Evolutionary conservation across 2,329 filamentous ascomycete genomes (phyloP).

Genomic region (Camillea tinctor): DNA sequence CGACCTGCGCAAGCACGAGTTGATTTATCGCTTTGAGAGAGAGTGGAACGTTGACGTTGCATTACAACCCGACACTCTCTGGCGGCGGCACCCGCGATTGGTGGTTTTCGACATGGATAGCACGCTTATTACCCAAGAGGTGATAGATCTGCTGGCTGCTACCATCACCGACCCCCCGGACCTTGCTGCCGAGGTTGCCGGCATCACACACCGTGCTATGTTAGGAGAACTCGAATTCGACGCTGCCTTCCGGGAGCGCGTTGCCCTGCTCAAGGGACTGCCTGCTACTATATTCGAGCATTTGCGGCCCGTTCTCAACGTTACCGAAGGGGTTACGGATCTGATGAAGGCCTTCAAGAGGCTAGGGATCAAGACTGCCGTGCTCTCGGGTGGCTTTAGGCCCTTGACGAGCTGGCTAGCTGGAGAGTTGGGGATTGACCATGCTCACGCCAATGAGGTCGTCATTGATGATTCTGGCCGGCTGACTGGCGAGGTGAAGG

Average conservation of each 20-base stretch:
- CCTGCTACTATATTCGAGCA: constrained; percentile 75
- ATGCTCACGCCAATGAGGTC: constrained; percentile 86
- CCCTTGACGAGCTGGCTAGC: constrained; percentile 88
- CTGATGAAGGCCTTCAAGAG: constrained; percentile 72
- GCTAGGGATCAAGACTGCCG: constrained; percentile 82
- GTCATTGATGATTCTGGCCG: constrained; percentile 57
- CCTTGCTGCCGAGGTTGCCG: constrained; percentile 77
- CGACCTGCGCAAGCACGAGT: constrained; percentile 76
- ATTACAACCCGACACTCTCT: constrained; percentile 71
- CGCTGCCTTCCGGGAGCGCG: constrained; percentile 75
- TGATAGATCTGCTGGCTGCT: constrained; percentile 91
- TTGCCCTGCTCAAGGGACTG: constrained; percentile 77
- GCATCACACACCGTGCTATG: constrained; percentile 93
- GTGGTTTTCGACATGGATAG: constrained; percentile 99
- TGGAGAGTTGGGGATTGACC: constrained; percentile 75
- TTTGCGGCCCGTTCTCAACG: constrained; percentile 70
- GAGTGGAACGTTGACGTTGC: constrained; percentile 88
- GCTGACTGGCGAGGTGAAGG: constrained; percentile 71
- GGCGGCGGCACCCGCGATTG: constrained; percentile 76
- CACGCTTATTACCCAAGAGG: constrained; percentile 94
- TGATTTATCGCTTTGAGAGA: constrained; percentile 78
- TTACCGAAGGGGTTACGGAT: constrained; percentile 77
- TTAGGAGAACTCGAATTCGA: constrained; percentile 93
- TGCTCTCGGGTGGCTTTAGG: constrained; percentile 88
- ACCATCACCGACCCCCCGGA: constrained; percentile 68